A percentile compares a stretch with the other conserved stretches of the same genome.
These are phyloP conservation scores for Colletotrichum ledebouriae DNA, from an alignment of 2,329 filamentous ascomycete genomes.

Conservation along the genomic window DNA sequence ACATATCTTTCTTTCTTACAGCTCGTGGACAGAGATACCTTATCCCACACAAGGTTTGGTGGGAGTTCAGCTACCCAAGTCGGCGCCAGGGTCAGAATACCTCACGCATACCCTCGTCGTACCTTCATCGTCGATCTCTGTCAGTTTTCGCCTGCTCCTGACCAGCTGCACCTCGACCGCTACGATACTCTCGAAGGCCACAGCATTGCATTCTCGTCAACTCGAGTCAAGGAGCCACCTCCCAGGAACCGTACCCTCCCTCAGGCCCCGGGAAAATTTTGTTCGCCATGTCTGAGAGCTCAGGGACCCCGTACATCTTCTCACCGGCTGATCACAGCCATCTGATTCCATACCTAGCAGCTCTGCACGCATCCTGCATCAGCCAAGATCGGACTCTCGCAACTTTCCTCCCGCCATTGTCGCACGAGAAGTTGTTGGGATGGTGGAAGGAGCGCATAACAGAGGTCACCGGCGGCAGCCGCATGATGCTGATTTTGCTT, in stretches of 20 bases:
- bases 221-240: background rate
- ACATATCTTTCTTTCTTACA: no score
- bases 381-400: constrained; percentile 68
- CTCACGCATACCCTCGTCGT: constrained; percentile 8
- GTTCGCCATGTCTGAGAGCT: constrained; percentile 34
- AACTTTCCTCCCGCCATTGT: constrained; percentile 71
- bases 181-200: background rate
- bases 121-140: constrained; percentile 25
- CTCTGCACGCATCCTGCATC: constrained; percentile 71
- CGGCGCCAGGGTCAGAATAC: background rate
- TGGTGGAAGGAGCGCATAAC: constrained; percentile 69
- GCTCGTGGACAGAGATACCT: background rate
- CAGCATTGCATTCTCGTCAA: background rate
- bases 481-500: constrained; percentile 68
- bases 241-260: background rate
- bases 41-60: background rate
- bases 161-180: constrained; percentile 8
- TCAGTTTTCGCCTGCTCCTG: constrained; percentile 16
- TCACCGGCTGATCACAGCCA: constrained; percentile 60
- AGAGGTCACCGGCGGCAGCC: constrained; percentile 59
- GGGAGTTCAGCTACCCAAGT: constrained; percentile 3
- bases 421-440: constrained; percentile 65
- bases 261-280: background rate
- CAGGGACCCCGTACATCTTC: constrained; percentile 53
- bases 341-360: constrained; percentile 68